Evolutionary conservation across 78 protist genomes (phyloP).

Genomic region (Chrysochromulina tobinii): DNA sequence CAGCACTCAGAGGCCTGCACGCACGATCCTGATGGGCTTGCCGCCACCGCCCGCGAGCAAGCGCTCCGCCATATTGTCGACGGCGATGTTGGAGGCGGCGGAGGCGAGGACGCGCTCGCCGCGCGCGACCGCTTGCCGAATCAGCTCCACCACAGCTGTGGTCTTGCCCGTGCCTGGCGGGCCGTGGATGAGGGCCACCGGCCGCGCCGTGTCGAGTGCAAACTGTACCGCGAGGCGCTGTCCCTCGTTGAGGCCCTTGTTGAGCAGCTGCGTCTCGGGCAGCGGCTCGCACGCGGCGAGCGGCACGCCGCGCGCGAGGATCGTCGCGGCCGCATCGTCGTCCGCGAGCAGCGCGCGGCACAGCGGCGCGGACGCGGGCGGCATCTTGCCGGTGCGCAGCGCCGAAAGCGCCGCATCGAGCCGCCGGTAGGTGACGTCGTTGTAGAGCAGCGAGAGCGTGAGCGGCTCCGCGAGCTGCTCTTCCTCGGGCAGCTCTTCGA

Average conservation of each 20-base stretch:
- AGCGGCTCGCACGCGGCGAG: neutral
- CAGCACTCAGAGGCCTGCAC: too few relatives aligned
- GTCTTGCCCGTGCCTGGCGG: conserved; percentile 89
- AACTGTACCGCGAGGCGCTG: conserved; percentile 60
- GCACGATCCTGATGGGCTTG: conserved; percentile 7
- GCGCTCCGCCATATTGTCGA: conserved; percentile 64
- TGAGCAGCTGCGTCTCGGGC: neutral
- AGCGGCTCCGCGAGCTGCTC: neutral
- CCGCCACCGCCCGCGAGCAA: neutral
- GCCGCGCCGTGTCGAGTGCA: conserved; percentile 23
- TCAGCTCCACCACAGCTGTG: conserved; percentile 76
- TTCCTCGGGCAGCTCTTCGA: neutral
- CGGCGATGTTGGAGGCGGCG: conserved; percentile 83
- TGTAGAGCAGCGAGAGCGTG: conserved; percentile 24
- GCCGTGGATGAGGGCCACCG: conserved; percentile 79
- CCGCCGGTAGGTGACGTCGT: conserved; percentile 72
- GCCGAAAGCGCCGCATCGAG: neutral
- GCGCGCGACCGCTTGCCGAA: conserved; percentile 48
- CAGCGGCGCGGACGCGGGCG: neutral
- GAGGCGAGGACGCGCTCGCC: conserved; percentile 74
- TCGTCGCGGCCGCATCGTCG: neutral
- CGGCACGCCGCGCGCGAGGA: neutral
- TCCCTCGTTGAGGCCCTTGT: conserved; percentile 41
- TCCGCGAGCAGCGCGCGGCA: neutral
- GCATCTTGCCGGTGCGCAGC: neutral